Conservation (phyloP, 179 eudicot genomes). For the Spinacia oleracea region DNA sequence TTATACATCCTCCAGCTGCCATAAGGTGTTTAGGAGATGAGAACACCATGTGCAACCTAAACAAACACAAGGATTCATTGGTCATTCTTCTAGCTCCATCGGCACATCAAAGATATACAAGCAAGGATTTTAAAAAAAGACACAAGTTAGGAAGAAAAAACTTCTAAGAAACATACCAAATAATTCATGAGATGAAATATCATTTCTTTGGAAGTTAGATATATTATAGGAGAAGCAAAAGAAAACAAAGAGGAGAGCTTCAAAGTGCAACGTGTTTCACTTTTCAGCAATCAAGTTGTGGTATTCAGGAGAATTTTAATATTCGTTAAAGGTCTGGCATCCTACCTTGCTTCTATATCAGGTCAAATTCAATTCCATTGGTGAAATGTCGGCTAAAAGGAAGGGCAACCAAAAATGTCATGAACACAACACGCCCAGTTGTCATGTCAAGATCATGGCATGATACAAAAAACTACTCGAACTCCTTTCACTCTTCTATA, state of each 20-base stretch:
- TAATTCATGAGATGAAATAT: neutral
- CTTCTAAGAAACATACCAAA: neutral
- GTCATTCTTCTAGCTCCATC: slow-evolving; percentile 4
- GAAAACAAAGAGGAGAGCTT: neutral
- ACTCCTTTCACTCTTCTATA: neutral
- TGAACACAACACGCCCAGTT: neutral
- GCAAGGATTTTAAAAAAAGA: neutral
- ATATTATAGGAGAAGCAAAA: neutral
- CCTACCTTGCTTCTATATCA: neutral
- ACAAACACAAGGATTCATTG: slow-evolving; percentile 25
- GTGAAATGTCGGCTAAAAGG: neutral
- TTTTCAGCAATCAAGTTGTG: neutral
- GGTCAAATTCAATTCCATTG: neutral
- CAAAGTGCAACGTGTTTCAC: neutral
- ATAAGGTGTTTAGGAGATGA: slow-evolving; percentile 92
- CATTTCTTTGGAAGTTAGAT: neutral
- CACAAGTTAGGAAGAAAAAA: neutral
- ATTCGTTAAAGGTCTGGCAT: neutral
- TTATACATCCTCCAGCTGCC: slow-evolving; percentile 87
- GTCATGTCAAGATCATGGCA: neutral
- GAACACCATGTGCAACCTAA: slow-evolving; percentile 95
- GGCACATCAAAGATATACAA: neutral
- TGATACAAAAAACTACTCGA: neutral
- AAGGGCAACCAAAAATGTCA: neutral
- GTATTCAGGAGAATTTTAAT: neutral